Base-by-base conservation (phyloP, 331 rosid species). In the Malus hybrid region DNA sequence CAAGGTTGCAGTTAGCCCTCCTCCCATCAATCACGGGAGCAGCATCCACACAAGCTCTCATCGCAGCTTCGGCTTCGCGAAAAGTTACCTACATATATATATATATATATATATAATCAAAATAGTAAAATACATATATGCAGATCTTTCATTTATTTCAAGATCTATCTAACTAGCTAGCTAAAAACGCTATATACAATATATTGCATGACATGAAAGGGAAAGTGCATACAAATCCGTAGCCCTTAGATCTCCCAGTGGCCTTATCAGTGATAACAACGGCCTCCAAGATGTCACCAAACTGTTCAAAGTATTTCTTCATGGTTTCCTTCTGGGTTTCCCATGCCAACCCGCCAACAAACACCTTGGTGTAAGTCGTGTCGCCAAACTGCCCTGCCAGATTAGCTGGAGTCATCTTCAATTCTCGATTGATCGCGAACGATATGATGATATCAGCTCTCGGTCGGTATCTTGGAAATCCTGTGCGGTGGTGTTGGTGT, bases 331-430 rank as follows among this genome's bases (percentile, higher is more conserved):
- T 94, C 77, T 94, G 99, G 55, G 99, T 94, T 73, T 94, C 99
- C 99, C 99, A 94, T 70, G 99, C 99, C 87, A 94, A 84, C 3
- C 99, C 99, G 70, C 99, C 99, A 10, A 94, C 99, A 63, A 94
- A 94, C 46, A 94, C 97, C 73, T 94, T 94, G 14, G 99, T 94
- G 84, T 92, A 92, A 15, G 99, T 94, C 11, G 99, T 94, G 57
- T 94, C 99, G 3, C 99, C 99, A 71, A 94, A 94, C 90, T 94
- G 99, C 18, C 91, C 92, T 62, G 86, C 93, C 83, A 93, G 75
- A 77, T 88, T 93, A 34, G 87, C 85, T 61, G 91, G 97, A 84
- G 87, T 88, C 96, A 87, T 89, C 60, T 78, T 80, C 57, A 52
- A 16, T 16, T 52, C 55, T 48, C 18, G 55, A 48, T 48, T 48